phyloP scores from a whole-genome alignment of 2,329 filamentous ascomycete species.

The Tympanopsis confertula region DNA sequence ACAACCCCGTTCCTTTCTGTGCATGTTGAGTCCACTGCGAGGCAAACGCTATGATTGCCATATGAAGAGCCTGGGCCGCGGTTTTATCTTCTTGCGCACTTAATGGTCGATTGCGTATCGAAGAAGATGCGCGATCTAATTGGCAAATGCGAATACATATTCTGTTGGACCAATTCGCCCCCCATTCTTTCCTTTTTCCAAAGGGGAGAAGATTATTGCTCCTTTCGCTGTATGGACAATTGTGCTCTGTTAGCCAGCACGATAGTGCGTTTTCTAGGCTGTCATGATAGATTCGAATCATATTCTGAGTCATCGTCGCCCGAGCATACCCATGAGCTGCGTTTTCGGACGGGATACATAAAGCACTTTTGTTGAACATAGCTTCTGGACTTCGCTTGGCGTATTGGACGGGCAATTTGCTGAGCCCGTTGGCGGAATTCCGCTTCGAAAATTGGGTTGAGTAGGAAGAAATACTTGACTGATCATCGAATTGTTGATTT shows the following conservation, averaged over 20 bases:
- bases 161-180: slow-evolving; percentile 25
- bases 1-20: too few relatives aligned
- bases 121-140: slow-evolving; percentile 22
- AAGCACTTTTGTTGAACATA: too few relatives aligned
- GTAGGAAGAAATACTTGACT: too few relatives aligned
- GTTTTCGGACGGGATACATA: neutral
- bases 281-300: slow-evolving; percentile 28
- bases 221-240: slow-evolving; percentile 24
- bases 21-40: slow-evolving; percentile 20
- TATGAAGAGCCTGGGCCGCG: slow-evolving; percentile 24
- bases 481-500: too few relatives aligned
- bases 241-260: slow-evolving; percentile 28
- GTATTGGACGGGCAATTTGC: too few relatives aligned
- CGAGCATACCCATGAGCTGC: slow-evolving; percentile 17
- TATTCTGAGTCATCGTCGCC: slow-evolving; percentile 19
- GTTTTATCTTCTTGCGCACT: slow-evolving; percentile 21
- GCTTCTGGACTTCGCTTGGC: too few relatives aligned
- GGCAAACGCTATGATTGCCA: slow-evolving; percentile 28
- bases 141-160: slow-evolving; percentile 28
- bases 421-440: too few relatives aligned
- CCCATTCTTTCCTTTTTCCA: slow-evolving; percentile 18
- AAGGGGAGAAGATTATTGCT: too few relatives aligned
- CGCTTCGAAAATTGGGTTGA: too few relatives aligned
- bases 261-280: slow-evolving; percentile 29
- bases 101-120: slow-evolving; percentile 21